These are phyloP conservation scores for Warburgia ugandensis DNA, from an alignment of 164 flowering plant species.

Conservation along the genomic window DNA sequence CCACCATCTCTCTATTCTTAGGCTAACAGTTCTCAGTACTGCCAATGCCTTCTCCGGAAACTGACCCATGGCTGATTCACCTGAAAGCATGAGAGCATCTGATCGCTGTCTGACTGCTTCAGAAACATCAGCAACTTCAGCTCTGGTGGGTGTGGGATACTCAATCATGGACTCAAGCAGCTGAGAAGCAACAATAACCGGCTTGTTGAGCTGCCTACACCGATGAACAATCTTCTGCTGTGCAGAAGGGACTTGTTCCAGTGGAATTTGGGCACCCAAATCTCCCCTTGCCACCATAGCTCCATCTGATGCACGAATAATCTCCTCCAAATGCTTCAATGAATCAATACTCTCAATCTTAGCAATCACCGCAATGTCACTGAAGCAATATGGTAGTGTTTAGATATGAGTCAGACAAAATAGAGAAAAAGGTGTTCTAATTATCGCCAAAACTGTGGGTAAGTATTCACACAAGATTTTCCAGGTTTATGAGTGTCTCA, in stretches of 20 bases:
- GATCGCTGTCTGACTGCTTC: slow-evolving; percentile 91
- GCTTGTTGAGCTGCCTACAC: slow-evolving; percentile 85
- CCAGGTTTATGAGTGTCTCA: no score
- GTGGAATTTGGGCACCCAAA: slow-evolving; percentile 92
- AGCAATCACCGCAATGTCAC: slow-evolving; percentile 81
- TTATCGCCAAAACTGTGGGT: no score
- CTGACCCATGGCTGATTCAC: slow-evolving; percentile 98
- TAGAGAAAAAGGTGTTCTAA: no score
- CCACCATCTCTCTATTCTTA: slow-evolving; percentile 95
- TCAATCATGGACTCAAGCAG: slow-evolving; percentile 96
- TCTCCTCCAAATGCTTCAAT: slow-evolving; percentile 79
- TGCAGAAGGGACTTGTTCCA: slow-evolving; percentile 93
- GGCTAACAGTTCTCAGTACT: slow-evolving; percentile 83
- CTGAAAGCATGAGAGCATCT: slow-evolving; percentile 98
- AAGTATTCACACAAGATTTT: no score
- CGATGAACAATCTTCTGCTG: slow-evolving; percentile 77
- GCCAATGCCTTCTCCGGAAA: slow-evolving; percentile 86
- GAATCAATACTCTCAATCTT: slow-evolving; percentile 97
- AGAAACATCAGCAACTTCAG: slow-evolving; percentile 98
- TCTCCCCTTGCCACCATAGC: slow-evolving; percentile 99
- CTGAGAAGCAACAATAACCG: slow-evolving; percentile 96
- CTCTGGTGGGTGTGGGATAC: slow-evolving; percentile 96
- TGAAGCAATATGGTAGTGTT: slow-evolving; percentile 15
- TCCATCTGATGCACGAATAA: slow-evolving; percentile 87
- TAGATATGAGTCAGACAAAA: no score